Conservation (phyloP, 2,329 filamentous ascomycete species). For the Colletotrichum tropicicola region DNA sequence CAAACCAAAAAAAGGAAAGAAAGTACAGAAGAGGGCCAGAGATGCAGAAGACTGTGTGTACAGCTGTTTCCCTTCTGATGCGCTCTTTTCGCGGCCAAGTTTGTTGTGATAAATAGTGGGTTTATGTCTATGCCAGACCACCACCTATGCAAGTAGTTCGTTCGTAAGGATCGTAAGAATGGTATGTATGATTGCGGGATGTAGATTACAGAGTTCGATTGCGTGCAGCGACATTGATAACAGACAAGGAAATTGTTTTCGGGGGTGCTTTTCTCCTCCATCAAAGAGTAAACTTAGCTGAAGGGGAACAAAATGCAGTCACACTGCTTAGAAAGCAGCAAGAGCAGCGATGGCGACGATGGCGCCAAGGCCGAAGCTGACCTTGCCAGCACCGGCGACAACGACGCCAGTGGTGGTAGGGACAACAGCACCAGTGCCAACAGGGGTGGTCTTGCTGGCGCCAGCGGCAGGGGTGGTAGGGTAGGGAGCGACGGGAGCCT, state of each 20-base stretch:
- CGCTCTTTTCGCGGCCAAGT: constrained; percentile 15
- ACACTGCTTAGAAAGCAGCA: constrained; percentile 38
- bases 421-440: constrained; percentile 44
- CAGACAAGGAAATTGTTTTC: constrained; percentile 35
- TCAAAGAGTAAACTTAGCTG: constrained; percentile 9
- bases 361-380: constrained; percentile 55
- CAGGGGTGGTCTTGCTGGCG: constrained; percentile 35
- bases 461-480: constrained; percentile 36
- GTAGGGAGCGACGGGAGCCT: constrained; percentile 32
- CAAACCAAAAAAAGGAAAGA: not conserved
- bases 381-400: constrained; percentile 48
- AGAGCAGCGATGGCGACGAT: constrained; percentile 54
- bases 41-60: not conserved
- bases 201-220: constrained; percentile 21
- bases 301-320: constrained; percentile 2
- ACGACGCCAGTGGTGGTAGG: constrained; percentile 44
- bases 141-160: constrained; percentile 35
- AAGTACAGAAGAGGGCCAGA: not conserved
- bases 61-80: not conserved
- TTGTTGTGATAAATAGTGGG: constrained; percentile 6
- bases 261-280: constrained; percentile 28
- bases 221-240: constrained; percentile 31
- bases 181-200: constrained; percentile 40
- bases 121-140: constrained; percentile 19
- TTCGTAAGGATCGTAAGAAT: constrained; percentile 70